Evolutionary conservation across 2,329 filamentous ascomycete genomes (phyloP).

Genomic region (Pseudonectria foliicola): DNA sequence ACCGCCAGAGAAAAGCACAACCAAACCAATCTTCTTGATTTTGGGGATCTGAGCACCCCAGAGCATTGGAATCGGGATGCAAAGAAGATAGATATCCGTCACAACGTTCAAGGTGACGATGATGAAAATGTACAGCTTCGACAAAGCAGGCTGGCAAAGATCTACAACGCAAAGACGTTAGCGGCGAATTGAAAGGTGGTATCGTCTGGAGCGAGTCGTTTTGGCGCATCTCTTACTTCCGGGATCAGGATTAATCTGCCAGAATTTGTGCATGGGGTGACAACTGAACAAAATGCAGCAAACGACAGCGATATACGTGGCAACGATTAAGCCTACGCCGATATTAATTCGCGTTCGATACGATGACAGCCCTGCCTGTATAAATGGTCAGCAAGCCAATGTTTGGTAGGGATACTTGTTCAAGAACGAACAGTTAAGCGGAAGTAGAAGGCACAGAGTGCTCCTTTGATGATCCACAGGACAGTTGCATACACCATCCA

Average conservation of each 20-base stretch:
- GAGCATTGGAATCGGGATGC: conserved; percentile 41
- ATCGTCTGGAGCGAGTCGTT: conserved; percentile 15
- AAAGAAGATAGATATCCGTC: conserved; percentile 34
- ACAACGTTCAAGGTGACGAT: conserved; percentile 29
- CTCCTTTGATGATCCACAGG: conserved; percentile 46
- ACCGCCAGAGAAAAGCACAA: conserved; percentile 34
- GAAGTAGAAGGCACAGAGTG: conserved; percentile 45
- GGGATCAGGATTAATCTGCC: conserved; percentile 37
- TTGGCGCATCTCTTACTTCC: conserved; percentile 26
- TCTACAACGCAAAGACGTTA: conserved; percentile 37
- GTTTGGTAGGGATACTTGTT: conserved; percentile 20
- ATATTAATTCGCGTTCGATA: conserved; percentile 21
- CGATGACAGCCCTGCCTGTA: conserved; percentile 12
- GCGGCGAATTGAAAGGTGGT: conserved; percentile 1
- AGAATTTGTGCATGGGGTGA: conserved; percentile 28
- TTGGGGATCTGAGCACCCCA: conserved; percentile 42
- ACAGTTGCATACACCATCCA: conserved; percentile 44
- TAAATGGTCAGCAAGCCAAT: conserved; percentile 20
- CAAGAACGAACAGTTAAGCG: conserved; percentile 35
- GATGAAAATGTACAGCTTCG: conserved; percentile 32
- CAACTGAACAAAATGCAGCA: conserved; percentile 30
- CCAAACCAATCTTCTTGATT: conserved; percentile 43
- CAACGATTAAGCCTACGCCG: conserved; percentile 27
- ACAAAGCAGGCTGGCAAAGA: conserved; percentile 32
- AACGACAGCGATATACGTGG: conserved; percentile 27